Conservation (phyloP, 2,329 filamentous ascomycete genomes). For the Trichophyton equinum region DNA sequence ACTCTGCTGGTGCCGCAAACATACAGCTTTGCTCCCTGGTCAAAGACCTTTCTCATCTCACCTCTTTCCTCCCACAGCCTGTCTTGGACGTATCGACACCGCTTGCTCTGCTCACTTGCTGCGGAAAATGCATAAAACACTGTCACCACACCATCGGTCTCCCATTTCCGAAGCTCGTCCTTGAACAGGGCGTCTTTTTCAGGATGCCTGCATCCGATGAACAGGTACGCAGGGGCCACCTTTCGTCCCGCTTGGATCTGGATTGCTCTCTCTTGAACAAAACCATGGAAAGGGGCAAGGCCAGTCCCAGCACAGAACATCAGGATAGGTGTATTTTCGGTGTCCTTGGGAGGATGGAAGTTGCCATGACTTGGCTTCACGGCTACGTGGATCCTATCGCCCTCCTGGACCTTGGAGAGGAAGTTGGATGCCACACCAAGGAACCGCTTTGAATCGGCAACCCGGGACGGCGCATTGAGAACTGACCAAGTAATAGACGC, state of each 20-base stretch:
- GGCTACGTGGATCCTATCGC: constrained; percentile 1
- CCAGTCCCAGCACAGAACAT: constrained; percentile 2
- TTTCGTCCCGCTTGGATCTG: not conserved
- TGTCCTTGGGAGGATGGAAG: constrained; percentile 1
- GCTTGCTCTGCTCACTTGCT: constrained; percentile 2
- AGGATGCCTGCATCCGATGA: not conserved
- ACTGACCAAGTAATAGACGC: constrained; percentile 1
- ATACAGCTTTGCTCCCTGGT: not conserved
- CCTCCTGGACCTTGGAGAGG: not conserved
- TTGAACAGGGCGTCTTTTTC: not conserved
- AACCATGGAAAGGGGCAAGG: not conserved
- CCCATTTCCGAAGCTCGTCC: not conserved
- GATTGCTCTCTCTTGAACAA: not conserved
- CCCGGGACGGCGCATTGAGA: not conserved
- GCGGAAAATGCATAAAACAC: not conserved
- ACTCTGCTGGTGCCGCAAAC: not conserved
- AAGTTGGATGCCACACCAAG: not conserved
- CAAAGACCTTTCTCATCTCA: constrained; percentile 1
- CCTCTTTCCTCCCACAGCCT: not conserved
- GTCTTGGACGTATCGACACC: not conserved
- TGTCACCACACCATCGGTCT: not conserved
- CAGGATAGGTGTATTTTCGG: not conserved
- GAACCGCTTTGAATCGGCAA: not conserved
- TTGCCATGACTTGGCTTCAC: not conserved
- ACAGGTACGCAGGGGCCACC: not conserved